Conservation (phyloP, 2,329 filamentous ascomycete species). For the Botrytis galanthina region DNA sequence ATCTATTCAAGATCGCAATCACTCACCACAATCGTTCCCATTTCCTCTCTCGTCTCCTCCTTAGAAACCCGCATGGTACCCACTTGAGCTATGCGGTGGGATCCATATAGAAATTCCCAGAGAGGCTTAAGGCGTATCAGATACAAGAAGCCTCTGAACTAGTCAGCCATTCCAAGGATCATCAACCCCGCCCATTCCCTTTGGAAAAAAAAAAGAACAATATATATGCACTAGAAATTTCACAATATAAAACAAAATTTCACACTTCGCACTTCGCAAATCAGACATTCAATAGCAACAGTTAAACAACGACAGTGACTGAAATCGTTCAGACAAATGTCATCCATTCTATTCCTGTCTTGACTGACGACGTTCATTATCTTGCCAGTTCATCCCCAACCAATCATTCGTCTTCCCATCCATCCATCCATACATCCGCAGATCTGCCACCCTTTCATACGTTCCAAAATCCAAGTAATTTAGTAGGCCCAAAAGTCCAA, state of each 20-base stretch:
- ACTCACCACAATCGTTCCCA: background rate
- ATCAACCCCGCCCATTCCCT: background rate
- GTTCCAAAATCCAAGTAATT: background rate
- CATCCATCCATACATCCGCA: background rate
- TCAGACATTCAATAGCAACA: background rate
- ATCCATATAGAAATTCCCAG: background rate
- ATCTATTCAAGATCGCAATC: background rate
- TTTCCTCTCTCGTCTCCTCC: background rate
- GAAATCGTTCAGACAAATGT: background rate
- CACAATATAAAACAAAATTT: background rate
- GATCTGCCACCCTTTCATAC: background rate
- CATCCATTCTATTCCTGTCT: background rate
- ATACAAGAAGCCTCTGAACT: background rate
- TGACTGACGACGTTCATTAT: background rate
- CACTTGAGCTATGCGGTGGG: background rate
- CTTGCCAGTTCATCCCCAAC: background rate
- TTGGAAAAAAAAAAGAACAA: background rate
- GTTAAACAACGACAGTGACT: background rate
- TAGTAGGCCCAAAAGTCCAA: constrained; percentile 1
- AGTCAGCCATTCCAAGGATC: background rate
- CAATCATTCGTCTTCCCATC: background rate
- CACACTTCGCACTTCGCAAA: background rate
- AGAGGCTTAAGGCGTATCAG: background rate
- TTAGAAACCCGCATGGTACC: background rate
- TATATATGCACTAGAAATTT: background rate